phyloP scores from a whole-genome alignment of 2,329 filamentous ascomycete genomes.

The Gaeumannomyces tritici region DNA sequence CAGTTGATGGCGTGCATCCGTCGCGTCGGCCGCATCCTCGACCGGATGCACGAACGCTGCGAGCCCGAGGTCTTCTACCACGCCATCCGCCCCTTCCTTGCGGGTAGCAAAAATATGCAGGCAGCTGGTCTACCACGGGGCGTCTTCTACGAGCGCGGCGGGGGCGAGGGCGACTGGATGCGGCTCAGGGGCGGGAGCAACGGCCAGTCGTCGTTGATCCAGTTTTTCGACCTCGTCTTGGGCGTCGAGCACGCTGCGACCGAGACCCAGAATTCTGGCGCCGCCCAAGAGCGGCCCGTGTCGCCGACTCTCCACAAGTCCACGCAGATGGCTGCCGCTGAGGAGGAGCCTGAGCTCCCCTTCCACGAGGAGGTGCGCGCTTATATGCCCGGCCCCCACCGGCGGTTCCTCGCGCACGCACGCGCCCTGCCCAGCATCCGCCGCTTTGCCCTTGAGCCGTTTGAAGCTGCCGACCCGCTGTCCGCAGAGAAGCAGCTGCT shows the following conservation, averaged over 20 bases:
- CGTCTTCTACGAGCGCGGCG: constrained; percentile 72
- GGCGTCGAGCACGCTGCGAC: constrained; percentile 63
- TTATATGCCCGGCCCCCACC: constrained; percentile 85
- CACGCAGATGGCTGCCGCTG: constrained; percentile 1
- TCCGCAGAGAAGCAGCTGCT: constrained; percentile 31
- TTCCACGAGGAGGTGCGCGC: constrained; percentile 62
- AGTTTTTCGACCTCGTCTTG: constrained; percentile 83
- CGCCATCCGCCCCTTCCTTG: constrained; percentile 76
- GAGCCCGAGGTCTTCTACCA: constrained; percentile 85
- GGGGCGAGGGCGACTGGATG: constrained; percentile 56
- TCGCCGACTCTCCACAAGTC: not conserved
- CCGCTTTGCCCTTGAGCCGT: constrained; percentile 46
- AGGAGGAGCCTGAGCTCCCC: constrained; percentile 15
- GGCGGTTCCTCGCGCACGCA: constrained; percentile 66
- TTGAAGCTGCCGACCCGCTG: constrained; percentile 24
- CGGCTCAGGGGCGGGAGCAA: constrained; percentile 87
- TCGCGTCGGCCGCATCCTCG: constrained; percentile 56
- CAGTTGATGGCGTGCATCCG: constrained; percentile 58
- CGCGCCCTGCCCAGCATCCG: constrained; percentile 64
- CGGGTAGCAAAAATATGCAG: constrained; percentile 87
- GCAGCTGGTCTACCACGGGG: constrained; percentile 74
- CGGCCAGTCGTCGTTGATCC: constrained; percentile 84
- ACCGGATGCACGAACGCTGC: constrained; percentile 83
- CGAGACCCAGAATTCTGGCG: constrained; percentile 18
- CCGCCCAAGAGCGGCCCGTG: too few relatives aligned